Conservation (phyloP, 345 rosid species). For the Camelina neglecta region DNA sequence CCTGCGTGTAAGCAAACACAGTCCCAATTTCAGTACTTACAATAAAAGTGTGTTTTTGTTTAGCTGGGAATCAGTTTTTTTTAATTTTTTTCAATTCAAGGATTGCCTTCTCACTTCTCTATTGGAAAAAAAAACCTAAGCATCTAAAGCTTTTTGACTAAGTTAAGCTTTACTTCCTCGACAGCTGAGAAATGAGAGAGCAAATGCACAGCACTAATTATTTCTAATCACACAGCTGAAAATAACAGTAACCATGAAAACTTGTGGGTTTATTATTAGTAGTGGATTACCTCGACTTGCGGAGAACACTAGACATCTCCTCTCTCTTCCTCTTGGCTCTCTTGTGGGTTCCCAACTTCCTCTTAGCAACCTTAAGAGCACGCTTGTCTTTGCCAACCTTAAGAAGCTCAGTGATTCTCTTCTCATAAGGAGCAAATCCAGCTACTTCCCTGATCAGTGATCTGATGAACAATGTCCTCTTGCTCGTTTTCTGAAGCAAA, state of each 20-base stretch:
- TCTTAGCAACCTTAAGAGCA: conserved; percentile 49
- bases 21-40: background rate
- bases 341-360: conserved; percentile 51
- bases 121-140: background rate
- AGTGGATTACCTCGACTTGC: conserved; percentile 38
- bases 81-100: background rate
- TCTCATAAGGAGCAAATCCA: conserved; percentile 46
- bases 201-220: too few species aligned
- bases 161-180: background rate
- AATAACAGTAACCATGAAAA: background rate
- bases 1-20: conserved; percentile 17
- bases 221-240: background rate
- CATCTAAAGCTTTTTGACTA: background rate
- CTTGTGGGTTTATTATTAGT: background rate
- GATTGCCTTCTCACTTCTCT: background rate
- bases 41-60: background rate
- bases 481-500: conserved; percentile 42
- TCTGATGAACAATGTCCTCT: conserved; percentile 42
- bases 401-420: conserved; percentile 48
- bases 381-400: conserved; percentile 50
- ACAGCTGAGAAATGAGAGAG: too few species aligned
- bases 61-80: background rate
- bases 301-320: conserved; percentile 51
- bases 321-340: conserved; percentile 53
- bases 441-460: conserved; percentile 44